Conservation (phyloP, 1,139 yeast genomes). For the Yamadazyma atmosphaerica region DNA sequence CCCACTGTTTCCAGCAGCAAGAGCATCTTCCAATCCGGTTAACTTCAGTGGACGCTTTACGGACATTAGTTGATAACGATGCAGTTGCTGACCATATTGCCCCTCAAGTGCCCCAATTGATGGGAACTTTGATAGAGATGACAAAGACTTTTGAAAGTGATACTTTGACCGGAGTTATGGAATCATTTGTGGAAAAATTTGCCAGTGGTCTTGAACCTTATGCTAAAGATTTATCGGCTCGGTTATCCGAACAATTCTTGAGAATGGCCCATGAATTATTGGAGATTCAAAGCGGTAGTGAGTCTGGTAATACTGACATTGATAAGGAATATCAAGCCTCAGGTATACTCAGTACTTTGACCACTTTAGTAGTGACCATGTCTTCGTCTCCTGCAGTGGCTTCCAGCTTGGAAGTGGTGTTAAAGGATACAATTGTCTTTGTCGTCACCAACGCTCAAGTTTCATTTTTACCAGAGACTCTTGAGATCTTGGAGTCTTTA, state of each 20-base stretch:
- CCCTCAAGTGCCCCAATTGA: constrained; percentile 51
- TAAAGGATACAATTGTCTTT: constrained; percentile 43
- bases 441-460: constrained; percentile 51
- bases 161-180: constrained; percentile 56
- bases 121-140: constrained; percentile 53
- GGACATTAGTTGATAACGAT: constrained; percentile 50
- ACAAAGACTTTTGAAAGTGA: constrained; percentile 54
- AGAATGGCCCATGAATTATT: constrained; percentile 46
- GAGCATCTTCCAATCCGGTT: constrained; percentile 52
- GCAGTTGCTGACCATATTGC: constrained; percentile 47
- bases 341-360: constrained; percentile 51
- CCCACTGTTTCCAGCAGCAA: constrained; percentile 38
- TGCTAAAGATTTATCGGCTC: constrained; percentile 49
- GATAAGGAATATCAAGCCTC: constrained; percentile 56
- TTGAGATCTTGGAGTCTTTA: constrained; percentile 52
- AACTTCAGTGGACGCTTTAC: constrained; percentile 55
- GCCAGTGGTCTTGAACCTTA: constrained; percentile 56
- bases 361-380: constrained; percentile 55
- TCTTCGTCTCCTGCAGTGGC: constrained; percentile 49
- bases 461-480: constrained; percentile 45
- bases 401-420: constrained; percentile 35
- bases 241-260: constrained; percentile 49
- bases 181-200: constrained; percentile 54
- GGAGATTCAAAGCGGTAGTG: constrained; percentile 26
- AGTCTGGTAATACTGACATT: constrained; percentile 27